These are phyloP conservation scores for Urostyla sp. DNA, from an alignment of 73 alveolate species.

Conservation along the genomic window DNA sequence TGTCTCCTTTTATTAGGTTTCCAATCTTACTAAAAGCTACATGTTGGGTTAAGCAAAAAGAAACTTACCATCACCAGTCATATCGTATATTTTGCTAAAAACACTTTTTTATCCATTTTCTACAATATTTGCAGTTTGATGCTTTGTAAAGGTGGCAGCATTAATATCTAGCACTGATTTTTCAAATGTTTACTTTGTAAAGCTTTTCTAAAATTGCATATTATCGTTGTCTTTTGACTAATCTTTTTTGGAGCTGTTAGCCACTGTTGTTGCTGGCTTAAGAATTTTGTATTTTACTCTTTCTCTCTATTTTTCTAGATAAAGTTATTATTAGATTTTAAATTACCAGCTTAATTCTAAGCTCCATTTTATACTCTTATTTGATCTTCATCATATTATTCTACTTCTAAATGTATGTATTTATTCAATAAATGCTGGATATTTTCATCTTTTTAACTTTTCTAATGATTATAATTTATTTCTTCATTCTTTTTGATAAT, in stretches of 20 bases:
- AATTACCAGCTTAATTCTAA: no score
- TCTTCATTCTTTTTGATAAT: no score
- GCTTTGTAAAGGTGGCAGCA: background rate
- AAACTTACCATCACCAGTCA: no score
- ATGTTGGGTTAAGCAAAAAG: no score
- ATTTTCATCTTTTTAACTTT: no score
- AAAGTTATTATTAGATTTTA: no score
- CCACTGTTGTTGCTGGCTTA: background rate
- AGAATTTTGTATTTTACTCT: background rate
- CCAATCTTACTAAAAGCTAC: slow-evolving; percentile 11
- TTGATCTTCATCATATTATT: no score
- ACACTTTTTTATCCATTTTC: slow-evolving; percentile 4
- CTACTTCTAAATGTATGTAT: no score
- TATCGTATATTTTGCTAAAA: slow-evolving; percentile 12
- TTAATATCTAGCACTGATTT: background rate
- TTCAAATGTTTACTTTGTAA: background rate
- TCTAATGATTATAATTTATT: no score
- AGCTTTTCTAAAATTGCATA: background rate
- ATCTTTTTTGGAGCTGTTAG: background rate
- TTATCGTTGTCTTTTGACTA: slow-evolving; percentile 24
- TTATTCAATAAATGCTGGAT: no score
- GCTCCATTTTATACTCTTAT: no score
- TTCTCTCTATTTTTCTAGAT: background rate
- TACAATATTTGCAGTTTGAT: background rate
- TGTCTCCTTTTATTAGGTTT: slow-evolving; percentile 39